Evolutionary conservation across 2,329 filamentous ascomycete species (phyloP).

Genomic region (Ophiosphaerella korrae): DNA sequence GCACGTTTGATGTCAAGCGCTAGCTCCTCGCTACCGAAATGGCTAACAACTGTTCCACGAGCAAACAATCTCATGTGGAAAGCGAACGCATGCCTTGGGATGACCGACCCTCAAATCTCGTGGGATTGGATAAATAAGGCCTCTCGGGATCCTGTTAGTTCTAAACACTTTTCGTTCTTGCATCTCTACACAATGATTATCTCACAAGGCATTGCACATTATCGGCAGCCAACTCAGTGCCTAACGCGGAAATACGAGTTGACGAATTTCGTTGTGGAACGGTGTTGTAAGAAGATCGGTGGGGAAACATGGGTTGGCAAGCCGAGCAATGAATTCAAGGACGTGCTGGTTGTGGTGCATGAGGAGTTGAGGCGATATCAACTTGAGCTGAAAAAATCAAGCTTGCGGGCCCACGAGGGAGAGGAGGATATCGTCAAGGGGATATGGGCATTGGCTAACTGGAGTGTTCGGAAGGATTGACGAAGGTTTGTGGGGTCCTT

Average conservation of each 20-base stretch:
- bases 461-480: slow-evolving; percentile 11
- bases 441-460: slow-evolving; percentile 52
- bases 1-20: slow-evolving; percentile 34
- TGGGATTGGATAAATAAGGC: slow-evolving; percentile 34
- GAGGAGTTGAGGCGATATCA: slow-evolving; percentile 34
- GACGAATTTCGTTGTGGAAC: slow-evolving; percentile 33
- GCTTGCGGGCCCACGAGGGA: slow-evolving; percentile 30
- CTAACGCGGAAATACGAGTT: slow-evolving; percentile 24
- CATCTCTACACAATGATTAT: slow-evolving; percentile 40
- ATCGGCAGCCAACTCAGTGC: slow-evolving; percentile 9
- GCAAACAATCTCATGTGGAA: slow-evolving; percentile 34
- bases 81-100: slow-evolving; percentile 33
- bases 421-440: slow-evolving; percentile 49
- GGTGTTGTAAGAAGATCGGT: slow-evolving; percentile 33
- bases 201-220: slow-evolving; percentile 34
- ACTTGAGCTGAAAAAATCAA: slow-evolving; percentile 26
- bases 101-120: slow-evolving; percentile 16
- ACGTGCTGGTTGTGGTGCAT: slow-evolving; percentile 29
- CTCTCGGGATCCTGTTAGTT: slow-evolving; percentile 7
- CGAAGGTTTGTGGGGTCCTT: too few relatives aligned
- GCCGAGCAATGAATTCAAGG: slow-evolving; percentile 31
- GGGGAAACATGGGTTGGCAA: slow-evolving; percentile 18
- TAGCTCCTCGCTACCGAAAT: slow-evolving; percentile 26
- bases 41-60: slow-evolving; percentile 27
- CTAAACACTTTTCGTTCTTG: slow-evolving; percentile 29